Evolutionary conservation across 306 rosid genomes (phyloP).

Genomic region (Malus asiatica): DNA sequence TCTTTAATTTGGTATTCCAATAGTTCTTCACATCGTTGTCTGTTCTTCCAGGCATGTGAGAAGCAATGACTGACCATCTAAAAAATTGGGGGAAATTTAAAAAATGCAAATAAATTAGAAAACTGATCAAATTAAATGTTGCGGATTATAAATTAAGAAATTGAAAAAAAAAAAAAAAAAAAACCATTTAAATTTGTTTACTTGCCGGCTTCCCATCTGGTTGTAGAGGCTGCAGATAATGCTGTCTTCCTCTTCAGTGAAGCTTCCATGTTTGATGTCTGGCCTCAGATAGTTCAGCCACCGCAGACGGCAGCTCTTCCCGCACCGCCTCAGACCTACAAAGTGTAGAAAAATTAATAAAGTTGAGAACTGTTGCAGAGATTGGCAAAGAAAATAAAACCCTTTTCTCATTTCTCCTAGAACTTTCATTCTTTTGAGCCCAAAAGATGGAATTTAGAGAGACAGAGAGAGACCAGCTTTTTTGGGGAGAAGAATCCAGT

Average conservation of each 20-base stretch:
- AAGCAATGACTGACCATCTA: conserved; percentile 84
- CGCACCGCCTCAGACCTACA: conserved; percentile 75
- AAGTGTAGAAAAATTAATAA: background rate
- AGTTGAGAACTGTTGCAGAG: background rate
- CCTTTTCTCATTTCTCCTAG: background rate
- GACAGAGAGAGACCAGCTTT: conserved; percentile 61
- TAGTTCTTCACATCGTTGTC: conserved; percentile 89
- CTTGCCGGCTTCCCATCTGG: conserved; percentile 77
- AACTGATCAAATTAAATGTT: background rate
- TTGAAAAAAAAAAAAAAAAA: background rate
- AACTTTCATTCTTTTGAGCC: background rate
- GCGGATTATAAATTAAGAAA: background rate
- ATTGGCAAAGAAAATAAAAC: background rate
- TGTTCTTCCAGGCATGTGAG: conserved; percentile 73
- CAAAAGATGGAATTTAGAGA: background rate
- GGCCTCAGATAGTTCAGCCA: conserved; percentile 93
- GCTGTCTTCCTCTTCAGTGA: conserved; percentile 74
- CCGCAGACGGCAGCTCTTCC: conserved; percentile 82
- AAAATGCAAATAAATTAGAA: background rate
- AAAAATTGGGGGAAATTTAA: background rate
- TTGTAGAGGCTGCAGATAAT: conserved; percentile 50
- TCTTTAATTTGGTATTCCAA: conserved; percentile 85
- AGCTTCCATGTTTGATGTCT: conserved; percentile 80
- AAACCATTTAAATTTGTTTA: background rate
- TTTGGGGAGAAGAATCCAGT: conserved; percentile 75